phyloP scores from a whole-genome alignment of 306 rosid species.

The Adenanthera pavonina region DNA sequence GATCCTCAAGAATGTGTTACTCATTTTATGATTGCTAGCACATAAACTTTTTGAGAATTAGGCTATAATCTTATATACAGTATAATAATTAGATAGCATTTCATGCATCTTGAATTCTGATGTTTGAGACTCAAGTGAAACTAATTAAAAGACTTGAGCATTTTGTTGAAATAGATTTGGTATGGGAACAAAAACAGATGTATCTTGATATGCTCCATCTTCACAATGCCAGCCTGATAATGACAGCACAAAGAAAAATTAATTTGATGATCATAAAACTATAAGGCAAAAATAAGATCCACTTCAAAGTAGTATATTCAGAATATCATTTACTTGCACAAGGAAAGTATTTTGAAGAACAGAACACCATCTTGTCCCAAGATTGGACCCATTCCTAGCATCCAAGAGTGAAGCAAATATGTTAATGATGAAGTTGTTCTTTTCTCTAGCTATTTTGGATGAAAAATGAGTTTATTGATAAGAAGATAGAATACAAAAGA shows the following conservation, averaged over 20 bases:
- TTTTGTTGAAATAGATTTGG: too few relatives aligned
- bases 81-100: constrained; percentile 15
- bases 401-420: constrained; percentile 16
- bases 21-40: neutral
- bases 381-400: constrained; percentile 49
- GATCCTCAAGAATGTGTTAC: neutral
- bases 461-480: neutral
- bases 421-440: constrained; percentile 10
- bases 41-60: neutral
- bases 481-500: neutral
- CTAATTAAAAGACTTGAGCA: too few relatives aligned
- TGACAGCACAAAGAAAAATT: too few relatives aligned
- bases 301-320: too few relatives aligned
- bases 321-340: too few relatives aligned
- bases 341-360: too few relatives aligned
- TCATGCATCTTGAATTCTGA: constrained; percentile 8
- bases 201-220: too few relatives aligned
- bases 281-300: too few relatives aligned
- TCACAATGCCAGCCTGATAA: too few relatives aligned
- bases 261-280: too few relatives aligned
- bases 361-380: too few relatives aligned
- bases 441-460: neutral
- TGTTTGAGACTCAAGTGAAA: neutral
- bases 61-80: neutral
- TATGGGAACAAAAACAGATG: too few relatives aligned